Conservation (phyloP, 768 basidiomycete genomes). For the Obba rivulosa region DNA sequence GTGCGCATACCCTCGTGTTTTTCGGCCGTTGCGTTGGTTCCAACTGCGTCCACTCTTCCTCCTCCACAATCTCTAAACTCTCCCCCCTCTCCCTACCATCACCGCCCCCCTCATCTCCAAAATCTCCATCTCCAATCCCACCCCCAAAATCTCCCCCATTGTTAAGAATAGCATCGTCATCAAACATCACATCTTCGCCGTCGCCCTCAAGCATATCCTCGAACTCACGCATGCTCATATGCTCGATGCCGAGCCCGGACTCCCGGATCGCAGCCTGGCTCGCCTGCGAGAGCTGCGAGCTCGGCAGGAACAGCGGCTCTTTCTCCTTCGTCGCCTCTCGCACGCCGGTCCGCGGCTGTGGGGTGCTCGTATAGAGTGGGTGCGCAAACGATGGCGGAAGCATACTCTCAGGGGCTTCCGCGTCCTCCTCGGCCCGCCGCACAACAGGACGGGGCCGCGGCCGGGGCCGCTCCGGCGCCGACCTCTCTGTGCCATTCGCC, state of each 20-base stretch:
- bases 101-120: conserved; percentile 3
- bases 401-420: conserved; percentile 3
- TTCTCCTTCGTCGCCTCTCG: background rate
- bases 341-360: no score
- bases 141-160: conserved; percentile 5
- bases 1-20: conserved; percentile 15
- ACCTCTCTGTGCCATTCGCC: conserved; percentile 14
- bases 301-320: conserved; percentile 10
- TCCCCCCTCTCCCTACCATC: conserved; percentile 11
- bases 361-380: background rate
- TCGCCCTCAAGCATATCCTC: conserved; percentile 55
- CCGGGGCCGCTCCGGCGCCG: conserved; percentile 23
- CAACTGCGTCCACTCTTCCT: conserved; percentile 11
- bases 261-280: conserved; percentile 48
- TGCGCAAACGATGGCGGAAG: conserved; percentile 19
- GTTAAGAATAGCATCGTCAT: background rate
- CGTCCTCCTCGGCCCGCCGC: conserved; percentile 31
- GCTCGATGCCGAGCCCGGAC: conserved; percentile 63
- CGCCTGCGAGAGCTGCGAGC: conserved; percentile 26
- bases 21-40: conserved; percentile 21
- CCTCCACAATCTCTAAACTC: conserved; percentile 20
- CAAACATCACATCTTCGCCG: conserved; percentile 43
- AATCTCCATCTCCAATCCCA: background rate
- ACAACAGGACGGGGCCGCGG: conserved; percentile 6
- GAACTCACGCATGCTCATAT: conserved; percentile 60